phyloP scores from a whole-genome alignment of 1,139 yeast species.

The Geotrichum europaeum region DNA sequence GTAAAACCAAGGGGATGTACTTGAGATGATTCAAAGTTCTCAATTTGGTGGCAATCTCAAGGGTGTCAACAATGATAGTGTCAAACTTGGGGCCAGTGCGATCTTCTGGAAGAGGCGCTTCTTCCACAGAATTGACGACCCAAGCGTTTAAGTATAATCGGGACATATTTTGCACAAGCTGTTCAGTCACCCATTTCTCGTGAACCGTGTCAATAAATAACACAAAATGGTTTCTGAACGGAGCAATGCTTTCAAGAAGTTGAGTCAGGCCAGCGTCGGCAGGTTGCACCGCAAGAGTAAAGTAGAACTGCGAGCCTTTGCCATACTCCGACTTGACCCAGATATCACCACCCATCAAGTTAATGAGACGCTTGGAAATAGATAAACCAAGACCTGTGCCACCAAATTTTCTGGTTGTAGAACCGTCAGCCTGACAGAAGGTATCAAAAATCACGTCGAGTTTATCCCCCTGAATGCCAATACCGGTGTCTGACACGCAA shows the following conservation, averaged over 20 bases:
- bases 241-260: slow-evolving; percentile 63
- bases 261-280: slow-evolving; percentile 59
- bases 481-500: slow-evolving; percentile 85
- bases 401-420: slow-evolving; percentile 85
- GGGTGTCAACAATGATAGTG: slow-evolving; percentile 73
- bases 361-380: slow-evolving; percentile 78
- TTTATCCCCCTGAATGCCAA: slow-evolving; percentile 79
- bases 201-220: slow-evolving; percentile 75
- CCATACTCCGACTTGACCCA: slow-evolving; percentile 83
- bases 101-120: slow-evolving; percentile 38
- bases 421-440: slow-evolving; percentile 89
- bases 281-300: slow-evolving; percentile 72
- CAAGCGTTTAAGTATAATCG: slow-evolving; percentile 39
- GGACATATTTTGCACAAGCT: slow-evolving; percentile 48
- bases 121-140: slow-evolving; percentile 39
- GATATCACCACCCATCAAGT: slow-evolving; percentile 82
- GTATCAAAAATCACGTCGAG: slow-evolving; percentile 80
- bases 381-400: slow-evolving; percentile 87
- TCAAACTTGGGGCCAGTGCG: slow-evolving; percentile 53
- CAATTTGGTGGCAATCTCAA: slow-evolving; percentile 65
- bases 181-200: slow-evolving; percentile 52
- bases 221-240: slow-evolving; percentile 50
- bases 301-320: slow-evolving; percentile 74
- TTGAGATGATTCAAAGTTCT: slow-evolving; percentile 67
- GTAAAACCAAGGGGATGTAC: slow-evolving; percentile 71